Evolutionary conservation across 2,329 filamentous ascomycete genomes (phyloP), one percentile per base, ranked within the genome.

Genomic region (Endoconidiophora polonica): DNA sequence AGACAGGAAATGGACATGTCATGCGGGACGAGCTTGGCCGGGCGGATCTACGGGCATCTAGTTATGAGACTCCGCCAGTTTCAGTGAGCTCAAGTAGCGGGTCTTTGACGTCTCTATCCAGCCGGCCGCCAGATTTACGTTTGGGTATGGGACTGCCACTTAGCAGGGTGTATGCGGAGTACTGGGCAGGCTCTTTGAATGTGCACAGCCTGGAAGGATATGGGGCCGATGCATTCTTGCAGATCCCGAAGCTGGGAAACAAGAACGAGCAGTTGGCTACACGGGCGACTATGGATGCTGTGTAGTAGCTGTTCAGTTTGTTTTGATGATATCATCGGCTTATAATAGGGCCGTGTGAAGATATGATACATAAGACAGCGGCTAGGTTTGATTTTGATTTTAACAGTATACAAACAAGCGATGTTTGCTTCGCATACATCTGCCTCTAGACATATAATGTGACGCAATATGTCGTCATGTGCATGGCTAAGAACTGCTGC

Each of bases 231-330:
- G 88, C 85, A 0, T 98, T 98, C 60, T 66, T 98, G 55, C 88
- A 96, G 62, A 94, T 98, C 54, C 94, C 86, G 4, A 93, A 94
- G 63, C 71, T 98, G 52, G 91, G 91, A 18, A 98, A 98, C 63
- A 95, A 94, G 71, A 95, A 96, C 60, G 91, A 98, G 68, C 86
- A 94, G 64, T 71, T 98, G 54, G 86, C 75, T 2, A 86, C 78
- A 24, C 70, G 83, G 58, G 83, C 83, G 23, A 78, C 74, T 56
- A 86, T 88, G 71, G 83, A 88, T 63, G 81, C 82, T 18, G 75
- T 88, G 10, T 85, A 69, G 60, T 59, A 60, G 60, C 61, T 59
- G 59, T 61, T 60, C 64, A 61, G 56, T 59, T 47, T 57, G 48
- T 46, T 56, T 58, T 57, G 50, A 56, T 63, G 59, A 59, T 48